A percentile compares a stretch with the other conserved stretches of the same genome.
phyloP scores from a whole-genome alignment of 345 rosid genomes.

The Brassica rapa region DNA sequence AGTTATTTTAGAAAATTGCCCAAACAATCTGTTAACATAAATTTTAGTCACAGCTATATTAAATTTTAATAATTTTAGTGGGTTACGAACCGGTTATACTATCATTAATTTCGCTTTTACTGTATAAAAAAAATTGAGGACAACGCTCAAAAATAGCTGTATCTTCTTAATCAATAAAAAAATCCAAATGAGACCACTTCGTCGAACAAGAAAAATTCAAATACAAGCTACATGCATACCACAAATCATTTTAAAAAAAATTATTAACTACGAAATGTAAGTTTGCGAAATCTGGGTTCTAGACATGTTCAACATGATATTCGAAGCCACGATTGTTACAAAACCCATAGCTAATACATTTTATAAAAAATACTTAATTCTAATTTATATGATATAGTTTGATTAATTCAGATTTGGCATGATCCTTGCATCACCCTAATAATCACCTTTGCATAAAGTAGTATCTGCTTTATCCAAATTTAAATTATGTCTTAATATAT shows the following conservation, averaged over 20 bases:
- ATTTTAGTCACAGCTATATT: neutral
- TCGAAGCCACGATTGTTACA: slow-evolving; percentile 40
- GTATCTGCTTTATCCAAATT: slow-evolving; percentile 25
- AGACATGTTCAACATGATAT: slow-evolving; percentile 38
- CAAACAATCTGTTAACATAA: neutral
- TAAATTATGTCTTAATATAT: neutral
- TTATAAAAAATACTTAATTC: neutral
- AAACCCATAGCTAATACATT: slow-evolving; percentile 12
- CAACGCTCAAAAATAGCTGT: neutral
- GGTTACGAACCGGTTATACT: neutral
- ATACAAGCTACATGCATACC: slow-evolving; percentile 40
- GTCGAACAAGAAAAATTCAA: slow-evolving; percentile 5
- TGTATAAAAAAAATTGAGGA: no score
- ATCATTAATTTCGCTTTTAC: neutral
- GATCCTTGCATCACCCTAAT: slow-evolving; percentile 27
- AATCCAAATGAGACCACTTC: slow-evolving; percentile 3
- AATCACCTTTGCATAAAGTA: slow-evolving; percentile 32
- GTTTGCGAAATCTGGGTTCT: slow-evolving; percentile 2
- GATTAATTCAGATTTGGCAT: slow-evolving; percentile 37
- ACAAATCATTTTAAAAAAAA: slow-evolving; percentile 9
- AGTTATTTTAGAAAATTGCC: no score
- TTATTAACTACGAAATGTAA: slow-evolving; percentile 16
- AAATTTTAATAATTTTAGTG: neutral
- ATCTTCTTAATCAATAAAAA: neutral
- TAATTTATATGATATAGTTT: slow-evolving; percentile 8